These are phyloP conservation scores for Ceratobasidium sp. DNA, from an alignment of 1,284 basidiomycete species.

Conservation along the genomic window DNA sequence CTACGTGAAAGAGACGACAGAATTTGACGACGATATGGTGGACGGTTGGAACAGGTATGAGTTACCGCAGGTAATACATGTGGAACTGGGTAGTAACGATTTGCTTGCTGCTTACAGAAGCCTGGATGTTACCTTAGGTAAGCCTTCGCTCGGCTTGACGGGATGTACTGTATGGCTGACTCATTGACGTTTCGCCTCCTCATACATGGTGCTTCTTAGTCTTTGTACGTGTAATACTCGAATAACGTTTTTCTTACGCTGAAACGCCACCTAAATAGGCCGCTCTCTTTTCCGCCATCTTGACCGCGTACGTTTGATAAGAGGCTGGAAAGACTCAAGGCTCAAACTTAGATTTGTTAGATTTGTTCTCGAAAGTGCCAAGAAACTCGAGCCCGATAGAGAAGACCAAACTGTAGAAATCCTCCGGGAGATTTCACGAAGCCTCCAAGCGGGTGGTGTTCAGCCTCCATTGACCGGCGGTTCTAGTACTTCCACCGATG, in stretches of 20 bases:
- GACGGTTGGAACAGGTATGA: conserved; percentile 35
- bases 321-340: background rate
- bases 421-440: conserved; percentile 2
- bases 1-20: conserved; percentile 28
- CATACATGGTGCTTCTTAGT: background rate
- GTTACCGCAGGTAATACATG: background rate
- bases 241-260: background rate
- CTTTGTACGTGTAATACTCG: background rate
- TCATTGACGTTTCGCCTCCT: background rate
- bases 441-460: background rate
- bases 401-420: background rate
- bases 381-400: conserved; percentile 8
- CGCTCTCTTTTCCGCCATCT: conserved; percentile 13
- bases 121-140: conserved; percentile 35
- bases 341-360: background rate
- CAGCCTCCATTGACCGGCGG: background rate
- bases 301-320: background rate
- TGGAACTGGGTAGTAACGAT: background rate
- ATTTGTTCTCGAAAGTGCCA: conserved; percentile 31
- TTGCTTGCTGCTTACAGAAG: background rate
- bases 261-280: background rate
- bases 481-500: too few species aligned
- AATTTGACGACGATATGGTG: conserved; percentile 28
- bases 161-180: background rate
- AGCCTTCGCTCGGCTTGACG: background rate